Base-by-base conservation (phyloP, 352 stramenopile species). In the Pythium oligandrum region DNA sequence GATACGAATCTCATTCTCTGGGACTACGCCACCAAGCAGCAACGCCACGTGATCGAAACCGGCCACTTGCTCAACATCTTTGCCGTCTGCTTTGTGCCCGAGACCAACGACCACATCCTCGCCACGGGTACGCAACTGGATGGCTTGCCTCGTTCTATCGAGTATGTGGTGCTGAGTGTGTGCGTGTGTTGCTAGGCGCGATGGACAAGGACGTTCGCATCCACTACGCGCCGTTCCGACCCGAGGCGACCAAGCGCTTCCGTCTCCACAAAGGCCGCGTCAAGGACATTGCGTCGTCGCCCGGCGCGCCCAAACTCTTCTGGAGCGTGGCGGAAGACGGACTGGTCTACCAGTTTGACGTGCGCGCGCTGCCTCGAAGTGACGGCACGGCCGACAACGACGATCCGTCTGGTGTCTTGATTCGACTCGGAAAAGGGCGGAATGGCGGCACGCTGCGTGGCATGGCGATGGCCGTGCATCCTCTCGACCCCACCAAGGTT, bases 41-140 rank as follows among this genome's bases (percentile, higher is more conserved):
- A 67, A 48, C 64, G 69, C 10, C 64, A 86, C 33, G 51, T 67
- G 40, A 93, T 96, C 51, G 62, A 75, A 7, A 91, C 87, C 0
- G 83, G 78, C 26, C 86, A 96, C 59, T 59, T 57, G 0, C 70
- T 86, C 55, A 96, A 96, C 57, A 93, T 96, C 48, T 96, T 96
- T 61, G 80, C 79, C 4, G 82, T 94, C 9, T 86, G 83, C 60
- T 93, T 96, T 60, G 74, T 96, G 48, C 80, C 81, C 2, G 70
- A 71, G 44, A 90, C 80, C 1, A 79, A 91, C 60, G 78, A 90
- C 65, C 73, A 93, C 53, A 80, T 93, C 40, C 60, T 93, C 47
- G 83, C 79, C 2, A 84, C 83, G 3, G 78, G 54, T 68, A 8
- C 6, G 9, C 3, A 4, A 32, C n/a, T 34, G n/a, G 17, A 11